Evolutionary conservation across 1,139 yeast genomes (phyloP).

Genomic region (Geotrichum europaeum): DNA sequence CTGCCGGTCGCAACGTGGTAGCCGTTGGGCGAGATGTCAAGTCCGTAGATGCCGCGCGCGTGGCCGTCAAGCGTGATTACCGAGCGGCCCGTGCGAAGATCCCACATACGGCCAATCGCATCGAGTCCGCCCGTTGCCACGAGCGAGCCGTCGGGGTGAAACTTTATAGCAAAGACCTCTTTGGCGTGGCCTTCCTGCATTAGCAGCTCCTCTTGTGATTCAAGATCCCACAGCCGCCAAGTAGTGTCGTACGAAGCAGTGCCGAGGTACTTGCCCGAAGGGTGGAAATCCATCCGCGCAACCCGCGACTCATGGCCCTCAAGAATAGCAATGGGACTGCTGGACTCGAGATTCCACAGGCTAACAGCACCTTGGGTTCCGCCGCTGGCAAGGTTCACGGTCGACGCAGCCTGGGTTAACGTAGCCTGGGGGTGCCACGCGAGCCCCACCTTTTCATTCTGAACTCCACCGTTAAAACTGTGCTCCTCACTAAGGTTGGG

Average conservation of each 20-base stretch:
- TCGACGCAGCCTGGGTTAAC: conserved; percentile 18
- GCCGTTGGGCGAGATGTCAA: conserved; percentile 77
- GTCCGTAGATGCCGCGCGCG: conserved; percentile 59
- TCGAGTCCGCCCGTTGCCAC: conserved; percentile 77
- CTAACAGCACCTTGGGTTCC: conserved; percentile 58
- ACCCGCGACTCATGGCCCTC: conserved; percentile 52
- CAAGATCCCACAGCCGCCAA: conserved; percentile 84
- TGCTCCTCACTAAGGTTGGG: conserved; percentile 36
- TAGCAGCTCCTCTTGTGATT: conserved; percentile 42
- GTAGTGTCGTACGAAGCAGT: conserved; percentile 81
- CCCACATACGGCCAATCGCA: conserved; percentile 75
- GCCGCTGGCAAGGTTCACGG: conserved; percentile 44
- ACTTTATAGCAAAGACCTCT: conserved; percentile 56
- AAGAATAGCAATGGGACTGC: conserved; percentile 25
- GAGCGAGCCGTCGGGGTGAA: conserved; percentile 76
- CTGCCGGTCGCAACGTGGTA: conserved; percentile 74
- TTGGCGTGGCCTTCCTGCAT: conserved; percentile 84
- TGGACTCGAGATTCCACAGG: conserved; percentile 38
- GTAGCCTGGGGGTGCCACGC: conserved; percentile 50
- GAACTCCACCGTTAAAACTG: conserved; percentile 38
- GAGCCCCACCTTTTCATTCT: conserved; percentile 58
- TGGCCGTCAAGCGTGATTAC: conserved; percentile 61
- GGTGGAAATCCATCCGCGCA: conserved; percentile 61
- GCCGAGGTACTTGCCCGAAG: conserved; percentile 49
- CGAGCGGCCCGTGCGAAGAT: conserved; percentile 69